A percentile compares a stretch with the other conserved stretches of the same genome.
Evolutionary conservation across 768 basidiomycete genomes (phyloP).

Genomic region (Tricholoma sp.): DNA sequence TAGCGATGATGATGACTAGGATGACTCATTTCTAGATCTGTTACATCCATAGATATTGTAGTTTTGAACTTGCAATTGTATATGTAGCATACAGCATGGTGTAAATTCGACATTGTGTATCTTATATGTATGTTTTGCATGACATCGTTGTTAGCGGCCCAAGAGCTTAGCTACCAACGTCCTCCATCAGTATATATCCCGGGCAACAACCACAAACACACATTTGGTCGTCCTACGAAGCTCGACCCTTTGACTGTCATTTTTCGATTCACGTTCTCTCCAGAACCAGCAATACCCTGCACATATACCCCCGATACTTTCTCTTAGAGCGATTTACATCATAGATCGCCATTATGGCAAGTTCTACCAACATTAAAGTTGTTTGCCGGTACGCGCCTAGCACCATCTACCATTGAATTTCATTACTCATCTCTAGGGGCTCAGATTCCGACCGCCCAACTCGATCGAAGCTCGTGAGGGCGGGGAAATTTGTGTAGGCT

Average conservation of each 20-base stretch:
- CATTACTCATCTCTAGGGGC: constrained; percentile 9
- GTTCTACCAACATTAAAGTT: constrained; percentile 93
- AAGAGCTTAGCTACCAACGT: no score
- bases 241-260: constrained; percentile 9
- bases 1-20: constrained; percentile 43
- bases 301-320: constrained; percentile 8
- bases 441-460: constrained; percentile 93
- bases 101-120: neutral
- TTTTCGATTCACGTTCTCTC: constrained; percentile 9
- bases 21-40: constrained; percentile 3
- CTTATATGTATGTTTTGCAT: no score
- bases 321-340: constrained; percentile 12
- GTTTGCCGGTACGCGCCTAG: constrained; percentile 82
- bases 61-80: constrained; percentile 13
- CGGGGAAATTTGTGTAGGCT: constrained; percentile 84
- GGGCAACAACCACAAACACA: constrained; percentile 25
- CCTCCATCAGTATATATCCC: no score
- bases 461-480: constrained; percentile 84
- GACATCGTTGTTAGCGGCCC: no score
- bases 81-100: constrained; percentile 9
- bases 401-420: constrained; percentile 2
- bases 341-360: constrained; percentile 45
- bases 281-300: constrained; percentile 11
- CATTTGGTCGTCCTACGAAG: neutral
- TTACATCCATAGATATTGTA: constrained; percentile 9